Evolutionary conservation across 352 stramenopile genomes (phyloP), one percentile per base, ranked within the genome.

Genomic region (Phytophthora podocarpi): DNA sequence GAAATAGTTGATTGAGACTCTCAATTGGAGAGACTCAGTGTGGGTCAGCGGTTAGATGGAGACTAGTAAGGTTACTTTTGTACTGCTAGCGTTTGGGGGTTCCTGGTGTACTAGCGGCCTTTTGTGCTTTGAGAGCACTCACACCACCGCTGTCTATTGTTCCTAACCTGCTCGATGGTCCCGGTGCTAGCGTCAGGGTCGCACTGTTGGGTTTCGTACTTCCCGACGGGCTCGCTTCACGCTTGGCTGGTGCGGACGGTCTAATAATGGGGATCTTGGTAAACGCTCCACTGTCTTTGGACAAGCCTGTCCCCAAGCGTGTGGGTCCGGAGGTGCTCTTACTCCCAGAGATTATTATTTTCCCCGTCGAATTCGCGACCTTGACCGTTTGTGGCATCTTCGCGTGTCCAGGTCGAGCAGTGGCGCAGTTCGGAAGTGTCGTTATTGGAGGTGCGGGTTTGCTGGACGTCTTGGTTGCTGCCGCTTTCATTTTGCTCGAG

Each of bases 201-300:
- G 61, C 39, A 53, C 43, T 70, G 24, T 51, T 67, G n/a, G 78
- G 78, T 18, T 89, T 89, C 13, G 68, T 82, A 6, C 62, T 74
- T 10, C 57, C 74, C 6, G 73, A 85, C 11, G 81, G 81, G 46
- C 81, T 91, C 47, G 67, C 80, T 59, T 91, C 82, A 30, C 82
- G 73, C 54, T 91, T 91, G 20, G 79, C 76, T 23, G 79, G 82
- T n/a, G 82, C 82, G 0, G 79, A 80, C 24, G 82, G 82, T 13
- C 79, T 70, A 24, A 89, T 91, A 59, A 88, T 91, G 12, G 82
- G 82, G 60, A 91, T 91, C 52, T 91, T 91, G 15, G 82, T 91
- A 58, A 89, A 75, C 5, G 46, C 36, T 10, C 63, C 67, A 0
- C 63, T 30, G 23, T 91, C 80, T n/a, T 89, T 89, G 1, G 71